Evolutionary conservation across 2,329 filamentous ascomycete species (phyloP).

Genomic region (Byssochlamys sp.): DNA sequence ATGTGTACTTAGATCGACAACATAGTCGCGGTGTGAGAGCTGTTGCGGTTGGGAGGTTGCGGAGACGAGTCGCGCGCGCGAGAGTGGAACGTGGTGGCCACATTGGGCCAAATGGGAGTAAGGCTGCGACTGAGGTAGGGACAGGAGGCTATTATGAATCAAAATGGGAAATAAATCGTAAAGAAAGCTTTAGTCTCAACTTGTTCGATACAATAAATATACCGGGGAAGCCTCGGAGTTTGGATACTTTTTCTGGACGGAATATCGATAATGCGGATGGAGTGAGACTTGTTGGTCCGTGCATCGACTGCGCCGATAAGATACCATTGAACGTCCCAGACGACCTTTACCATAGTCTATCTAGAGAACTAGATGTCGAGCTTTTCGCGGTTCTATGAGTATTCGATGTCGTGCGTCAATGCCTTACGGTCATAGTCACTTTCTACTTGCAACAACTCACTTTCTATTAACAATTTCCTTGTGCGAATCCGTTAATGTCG

Average conservation of each 20-base stretch:
- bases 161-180: background rate
- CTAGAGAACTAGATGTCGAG: no score
- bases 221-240: constrained; percentile 9
- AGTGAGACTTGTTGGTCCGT: background rate
- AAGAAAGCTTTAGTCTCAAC: background rate
- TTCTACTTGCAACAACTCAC: no score
- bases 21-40: constrained; percentile 7
- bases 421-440: no score
- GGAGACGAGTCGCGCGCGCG: constrained; percentile 15
- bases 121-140: background rate
- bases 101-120: constrained; percentile 13
- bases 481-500: no score
- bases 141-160: background rate
- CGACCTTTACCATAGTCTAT: background rate
- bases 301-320: background rate
- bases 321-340: background rate
- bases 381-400: no score
- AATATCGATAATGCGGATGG: constrained; percentile 13
- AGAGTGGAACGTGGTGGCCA: constrained; percentile 14
- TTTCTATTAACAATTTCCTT: no score
- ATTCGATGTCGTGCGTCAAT: no score
- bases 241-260: background rate
- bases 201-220: background rate
- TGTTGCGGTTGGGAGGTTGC: constrained; percentile 4
- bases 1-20: constrained; percentile 17